A percentile compares a stretch with the other conserved stretches of the same genome.
Evolutionary conservation across 306 rosid species (phyloP).

Genomic region (Medicago lupulina): DNA sequence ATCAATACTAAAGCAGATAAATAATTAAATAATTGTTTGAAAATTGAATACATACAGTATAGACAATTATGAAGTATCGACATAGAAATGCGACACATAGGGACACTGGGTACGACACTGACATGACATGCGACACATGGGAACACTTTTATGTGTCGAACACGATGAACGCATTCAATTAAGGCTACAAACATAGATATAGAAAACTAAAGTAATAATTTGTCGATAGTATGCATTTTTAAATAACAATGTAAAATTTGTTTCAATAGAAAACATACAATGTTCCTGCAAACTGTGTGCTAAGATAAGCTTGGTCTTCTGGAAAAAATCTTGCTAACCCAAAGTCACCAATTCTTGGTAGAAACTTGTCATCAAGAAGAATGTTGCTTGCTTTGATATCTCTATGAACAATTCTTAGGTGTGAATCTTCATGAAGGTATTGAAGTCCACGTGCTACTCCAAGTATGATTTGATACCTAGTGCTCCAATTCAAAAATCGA

Average conservation of each 20-base stretch:
- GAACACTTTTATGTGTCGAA: too few relatives aligned
- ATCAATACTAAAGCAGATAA: not conserved
- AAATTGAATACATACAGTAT: not conserved
- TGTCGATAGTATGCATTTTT: not conserved
- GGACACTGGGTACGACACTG: too few relatives aligned
- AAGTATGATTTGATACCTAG: constrained; percentile 71
- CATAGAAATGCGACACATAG: too few relatives aligned
- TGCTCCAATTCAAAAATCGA: constrained; percentile 67
- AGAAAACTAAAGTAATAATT: not conserved
- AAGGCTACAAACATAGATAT: too few relatives aligned
- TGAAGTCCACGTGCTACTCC: constrained; percentile 87
- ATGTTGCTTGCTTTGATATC: constrained; percentile 92
- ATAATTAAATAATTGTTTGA: not conserved
- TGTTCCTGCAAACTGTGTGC: constrained; percentile 85
- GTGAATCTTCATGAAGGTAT: constrained; percentile 87
- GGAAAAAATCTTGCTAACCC: constrained; percentile 91
- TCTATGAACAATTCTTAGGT: constrained; percentile 70
- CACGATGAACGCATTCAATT: too few relatives aligned
- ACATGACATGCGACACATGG: too few relatives aligned
- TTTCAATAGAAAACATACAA: constrained; percentile 54
- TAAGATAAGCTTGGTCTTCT: constrained; percentile 83
- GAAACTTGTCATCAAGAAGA: constrained; percentile 82
- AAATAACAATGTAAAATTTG: not conserved
- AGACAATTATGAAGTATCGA: not conserved
- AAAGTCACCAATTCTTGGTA: constrained; percentile 81